Evolutionary conservation across 345 rosid genomes (phyloP), one percentile per base, ranked within the genome.

Genomic region (Hevea brasiliensis): DNA sequence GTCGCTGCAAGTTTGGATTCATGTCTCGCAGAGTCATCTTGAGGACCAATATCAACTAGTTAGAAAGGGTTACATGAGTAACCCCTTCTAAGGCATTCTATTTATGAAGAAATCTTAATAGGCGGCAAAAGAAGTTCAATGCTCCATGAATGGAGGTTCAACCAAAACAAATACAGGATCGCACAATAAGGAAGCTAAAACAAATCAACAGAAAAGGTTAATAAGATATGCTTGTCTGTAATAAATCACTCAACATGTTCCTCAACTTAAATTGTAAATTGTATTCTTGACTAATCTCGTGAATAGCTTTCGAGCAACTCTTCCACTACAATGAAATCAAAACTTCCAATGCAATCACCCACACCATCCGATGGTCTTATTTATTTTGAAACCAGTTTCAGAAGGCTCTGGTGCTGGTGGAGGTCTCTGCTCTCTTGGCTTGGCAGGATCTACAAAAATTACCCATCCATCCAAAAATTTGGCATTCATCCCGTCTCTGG

Each of bases 381-480:
- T 92, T 35, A 89, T 80, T 67, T 89, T 85, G 81, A 80, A 89
- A 74, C 97, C 93, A 45, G 73, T 76, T 72, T 77, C 91, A n/a
- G 85, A 79, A 40, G 86, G 44, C 37, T 58, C 81, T 1, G 71
- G 65, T n/a, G 74, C 83, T 10, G 74, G 79, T 12, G 81, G 91
- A 37, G 80, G 84, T 79, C 89, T 78, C 15, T 68, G 73, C 82
- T 87, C 92, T 80, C 90, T 84, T 56, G 92, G 95, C 77, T 77
- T 90, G 21, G 97, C 97, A 70, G 97, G 97, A 74, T 94, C 97
- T 10, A 94, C 93, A 69, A 94, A 94, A 42, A 94, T 90, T 18
- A 90, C 97, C 98, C 98, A 94, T 61, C 98, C 98, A 40, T 94
- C 97, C 75, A 94, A 81, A 73, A 81, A 89, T 81, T 89, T 90